phyloP scores from a whole-genome alignment of 148 eudicot species.

The Selenicereus undatus region DNA sequence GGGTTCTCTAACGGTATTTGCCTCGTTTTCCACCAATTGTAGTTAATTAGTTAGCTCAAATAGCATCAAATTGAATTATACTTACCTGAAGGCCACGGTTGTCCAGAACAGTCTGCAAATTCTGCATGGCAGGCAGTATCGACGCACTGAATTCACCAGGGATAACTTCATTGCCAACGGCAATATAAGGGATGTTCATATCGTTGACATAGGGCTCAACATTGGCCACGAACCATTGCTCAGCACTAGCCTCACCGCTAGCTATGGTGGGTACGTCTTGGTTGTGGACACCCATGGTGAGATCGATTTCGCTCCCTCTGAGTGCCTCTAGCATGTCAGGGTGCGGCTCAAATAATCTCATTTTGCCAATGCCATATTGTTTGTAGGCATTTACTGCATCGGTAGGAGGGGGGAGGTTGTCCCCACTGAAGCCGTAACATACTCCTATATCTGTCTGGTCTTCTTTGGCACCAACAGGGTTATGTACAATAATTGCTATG shows the following conservation, averaged over 20 bases:
- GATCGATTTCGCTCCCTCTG: slow-evolving; percentile 26
- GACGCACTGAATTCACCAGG: slow-evolving; percentile 27
- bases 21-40: too few relatives aligned
- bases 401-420: slow-evolving; percentile 33
- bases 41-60: too few relatives aligned
- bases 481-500: not conserved
- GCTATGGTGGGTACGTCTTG: slow-evolving; percentile 25
- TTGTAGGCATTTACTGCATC: slow-evolving; percentile 37
- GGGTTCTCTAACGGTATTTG: too few relatives aligned
- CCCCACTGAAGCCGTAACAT: slow-evolving; percentile 43
- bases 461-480: not conserved
- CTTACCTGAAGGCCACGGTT: not conserved
- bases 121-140: slow-evolving; percentile 43
- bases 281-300: slow-evolving; percentile 37
- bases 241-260: slow-evolving; percentile 15
- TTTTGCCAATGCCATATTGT: slow-evolving; percentile 21
- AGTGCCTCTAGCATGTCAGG: slow-evolving; percentile 36
- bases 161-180: slow-evolving; percentile 55
- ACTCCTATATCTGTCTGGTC: slow-evolving; percentile 30
- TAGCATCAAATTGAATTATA: not conserved
- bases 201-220: slow-evolving; percentile 30
- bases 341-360: slow-evolving; percentile 44
- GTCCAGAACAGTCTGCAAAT: slow-evolving; percentile 30
- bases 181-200: slow-evolving; percentile 29
- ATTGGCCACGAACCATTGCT: slow-evolving; percentile 32